phyloP scores from a whole-genome alignment of 1,139 yeast species.

The Magnusiomyces paraingens region DNA sequence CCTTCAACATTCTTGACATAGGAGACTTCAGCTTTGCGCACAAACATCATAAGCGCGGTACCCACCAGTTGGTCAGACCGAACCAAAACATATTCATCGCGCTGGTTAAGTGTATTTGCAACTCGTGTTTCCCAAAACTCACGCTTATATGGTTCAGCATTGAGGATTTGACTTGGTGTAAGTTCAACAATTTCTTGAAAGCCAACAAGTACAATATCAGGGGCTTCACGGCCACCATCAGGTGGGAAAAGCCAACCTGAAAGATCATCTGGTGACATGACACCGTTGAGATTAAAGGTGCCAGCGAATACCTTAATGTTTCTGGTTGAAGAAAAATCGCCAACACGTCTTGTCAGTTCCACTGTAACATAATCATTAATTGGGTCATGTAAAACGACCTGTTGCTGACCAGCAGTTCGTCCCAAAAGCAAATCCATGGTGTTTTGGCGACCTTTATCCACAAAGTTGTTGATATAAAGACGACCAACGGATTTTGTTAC shows the following conservation, averaged over 20 bases:
- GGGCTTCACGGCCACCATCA: constrained; percentile 27
- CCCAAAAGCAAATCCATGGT: constrained; percentile 86
- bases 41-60: constrained; percentile 68
- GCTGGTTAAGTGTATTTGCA: constrained; percentile 47
- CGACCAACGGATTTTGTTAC: constrained; percentile 94
- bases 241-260: constrained; percentile 79
- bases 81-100: constrained; percentile 54
- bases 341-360: constrained; percentile 45
- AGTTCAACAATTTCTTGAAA: constrained; percentile 90
- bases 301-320: constrained; percentile 69
- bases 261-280: constrained; percentile 49
- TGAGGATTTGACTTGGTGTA: constrained; percentile 83
- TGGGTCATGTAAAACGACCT: constrained; percentile 81
- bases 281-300: constrained; percentile 84
- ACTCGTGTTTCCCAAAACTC: constrained; percentile 75
- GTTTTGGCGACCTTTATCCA: constrained; percentile 82
- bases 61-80: constrained; percentile 94
- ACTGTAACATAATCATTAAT: constrained; percentile 71
- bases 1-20: constrained; percentile 73
- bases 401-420: constrained; percentile 60
- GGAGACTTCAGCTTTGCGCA: constrained; percentile 53
- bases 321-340: constrained; percentile 55
- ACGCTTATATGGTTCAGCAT: constrained; percentile 67
- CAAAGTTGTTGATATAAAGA: constrained; percentile 91
- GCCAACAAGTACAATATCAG: constrained; percentile 78